Conservation (phyloP, 331 rosid species). For the Cucumis variabilis region DNA sequence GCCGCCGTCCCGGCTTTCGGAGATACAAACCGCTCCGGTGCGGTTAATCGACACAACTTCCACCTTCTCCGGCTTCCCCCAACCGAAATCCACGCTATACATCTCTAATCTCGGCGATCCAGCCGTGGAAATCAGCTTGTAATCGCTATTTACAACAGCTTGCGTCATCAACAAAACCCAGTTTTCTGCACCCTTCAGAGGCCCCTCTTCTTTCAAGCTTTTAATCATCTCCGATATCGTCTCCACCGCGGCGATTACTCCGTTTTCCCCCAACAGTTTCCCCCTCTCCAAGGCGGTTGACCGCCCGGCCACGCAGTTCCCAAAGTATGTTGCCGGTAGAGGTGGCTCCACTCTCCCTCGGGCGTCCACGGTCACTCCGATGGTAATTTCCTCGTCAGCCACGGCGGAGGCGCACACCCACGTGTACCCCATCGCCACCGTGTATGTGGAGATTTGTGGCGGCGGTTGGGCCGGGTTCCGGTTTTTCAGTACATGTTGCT, state of each 20-base stretch:
- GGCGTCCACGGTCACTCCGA: not conserved
- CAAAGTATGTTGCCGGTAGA: slow-evolving; percentile 35
- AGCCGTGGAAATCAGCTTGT: not conserved
- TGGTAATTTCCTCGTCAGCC: not conserved
- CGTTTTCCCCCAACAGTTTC: slow-evolving; percentile 30
- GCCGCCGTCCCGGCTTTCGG: slow-evolving; percentile 44
- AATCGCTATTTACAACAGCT: not conserved
- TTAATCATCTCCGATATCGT: slow-evolving; percentile 30
- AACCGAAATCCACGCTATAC: slow-evolving; percentile 46
- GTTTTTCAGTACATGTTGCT: not conserved
- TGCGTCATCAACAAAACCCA: not conserved
- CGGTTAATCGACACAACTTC: slow-evolving; percentile 38
- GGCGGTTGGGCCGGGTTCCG: not conserved
- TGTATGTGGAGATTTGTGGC: slow-evolving; percentile 36
- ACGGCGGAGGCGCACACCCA: slow-evolving; percentile 37
- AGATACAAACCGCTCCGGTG: slow-evolving; percentile 36
- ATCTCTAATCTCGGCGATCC: slow-evolving; percentile 39
- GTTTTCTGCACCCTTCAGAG: slow-evolving; percentile 22
- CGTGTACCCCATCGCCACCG: slow-evolving; percentile 33
- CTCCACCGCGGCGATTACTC: slow-evolving; percentile 35
- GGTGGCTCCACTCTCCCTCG: slow-evolving; percentile 33
- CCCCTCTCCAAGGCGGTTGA: not conserved
- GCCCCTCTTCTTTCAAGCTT: slow-evolving; percentile 28
- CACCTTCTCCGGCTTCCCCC: slow-evolving; percentile 43
- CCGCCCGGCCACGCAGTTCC: slow-evolving; percentile 29